phyloP scores from a whole-genome alignment of 306 rosid species.

The Quillaja saponaria region DNA sequence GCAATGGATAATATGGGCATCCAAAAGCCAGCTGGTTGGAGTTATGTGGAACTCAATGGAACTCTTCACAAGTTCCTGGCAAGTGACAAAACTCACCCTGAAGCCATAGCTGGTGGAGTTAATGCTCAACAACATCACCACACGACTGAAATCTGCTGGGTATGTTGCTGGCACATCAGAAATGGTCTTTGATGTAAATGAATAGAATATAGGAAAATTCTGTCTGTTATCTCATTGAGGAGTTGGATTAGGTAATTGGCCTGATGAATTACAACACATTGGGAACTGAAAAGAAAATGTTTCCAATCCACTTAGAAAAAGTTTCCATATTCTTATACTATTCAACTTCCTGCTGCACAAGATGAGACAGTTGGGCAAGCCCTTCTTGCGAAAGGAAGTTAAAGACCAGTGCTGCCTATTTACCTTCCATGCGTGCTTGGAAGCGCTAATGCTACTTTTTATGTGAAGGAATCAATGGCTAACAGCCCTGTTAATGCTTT shows the following conservation, averaged over 20 bases:
- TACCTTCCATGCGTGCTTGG: too few species aligned
- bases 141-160: slow-evolving; percentile 30
- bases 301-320: too few species aligned
- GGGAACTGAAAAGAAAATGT: too few species aligned
- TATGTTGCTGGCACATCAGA: slow-evolving; percentile 31
- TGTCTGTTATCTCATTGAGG: background rate
- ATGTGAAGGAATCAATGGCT: too few species aligned
- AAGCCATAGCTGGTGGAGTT: slow-evolving; percentile 28
- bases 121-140: slow-evolving; percentile 35
- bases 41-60: slow-evolving; percentile 47
- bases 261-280: background rate
- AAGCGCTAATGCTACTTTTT: too few species aligned
- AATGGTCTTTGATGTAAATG: slow-evolving; percentile 36
- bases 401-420: too few species aligned
- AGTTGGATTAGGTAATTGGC: background rate
- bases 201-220: slow-evolving; percentile 6
- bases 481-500: too few species aligned
- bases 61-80: slow-evolving; percentile 42
- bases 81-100: slow-evolving; percentile 28
- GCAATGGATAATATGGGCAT: slow-evolving; percentile 35
- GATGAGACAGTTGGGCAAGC: too few species aligned
- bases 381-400: too few species aligned
- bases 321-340: too few species aligned
- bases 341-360: too few species aligned
- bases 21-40: slow-evolving; percentile 54